These are phyloP conservation scores for Capronia americana DNA, from an alignment of 2,329 filamentous ascomycete species.

Conservation along the genomic window DNA sequence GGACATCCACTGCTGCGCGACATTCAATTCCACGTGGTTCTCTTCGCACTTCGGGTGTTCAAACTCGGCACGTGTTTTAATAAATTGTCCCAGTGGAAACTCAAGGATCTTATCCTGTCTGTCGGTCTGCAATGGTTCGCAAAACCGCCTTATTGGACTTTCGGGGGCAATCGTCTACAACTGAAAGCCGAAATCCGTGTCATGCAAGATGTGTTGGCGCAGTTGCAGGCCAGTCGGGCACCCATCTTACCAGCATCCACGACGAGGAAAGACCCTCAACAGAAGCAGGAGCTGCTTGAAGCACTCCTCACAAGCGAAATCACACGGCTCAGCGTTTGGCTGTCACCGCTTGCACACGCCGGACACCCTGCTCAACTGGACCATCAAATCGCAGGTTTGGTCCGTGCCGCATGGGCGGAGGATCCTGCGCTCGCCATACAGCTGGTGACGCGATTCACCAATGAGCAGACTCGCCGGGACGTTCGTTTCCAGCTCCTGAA, in stretches of 20 bases:
- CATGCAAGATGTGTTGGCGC: constrained; percentile 73
- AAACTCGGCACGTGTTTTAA: constrained; percentile 70
- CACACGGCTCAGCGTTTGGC: constrained; percentile 83
- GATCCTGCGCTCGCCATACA: constrained; percentile 87
- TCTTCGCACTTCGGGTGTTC: constrained; percentile 81
- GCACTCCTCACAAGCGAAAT: constrained; percentile 85
- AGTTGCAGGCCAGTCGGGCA: constrained; percentile 68
- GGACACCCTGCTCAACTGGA: constrained; percentile 25
- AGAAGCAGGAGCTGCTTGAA: constrained; percentile 83
- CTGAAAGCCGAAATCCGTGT: constrained; percentile 89
- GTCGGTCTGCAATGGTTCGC: constrained; percentile 90
- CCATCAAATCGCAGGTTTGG: constrained; percentile 63
- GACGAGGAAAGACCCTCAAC: constrained; percentile 69
- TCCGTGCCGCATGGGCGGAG: constrained; percentile 86
- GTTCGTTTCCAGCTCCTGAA: constrained; percentile 80
- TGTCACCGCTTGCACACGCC: constrained; percentile 73
- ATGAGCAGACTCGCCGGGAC: constrained; percentile 72
- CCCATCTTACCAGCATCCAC: constrained; percentile 60
- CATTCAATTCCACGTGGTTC: constrained; percentile 84
- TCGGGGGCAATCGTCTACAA: constrained; percentile 90
- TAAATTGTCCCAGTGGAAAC: constrained; percentile 73
- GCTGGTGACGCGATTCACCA: constrained; percentile 78
- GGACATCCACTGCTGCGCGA: constrained; percentile 89
- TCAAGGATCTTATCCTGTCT: constrained; percentile 88
- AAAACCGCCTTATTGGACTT: constrained; percentile 84